Evolutionary conservation across 352 stramenopile genomes (phyloP).

Genomic region (Phytophthora pseudosyringae): DNA sequence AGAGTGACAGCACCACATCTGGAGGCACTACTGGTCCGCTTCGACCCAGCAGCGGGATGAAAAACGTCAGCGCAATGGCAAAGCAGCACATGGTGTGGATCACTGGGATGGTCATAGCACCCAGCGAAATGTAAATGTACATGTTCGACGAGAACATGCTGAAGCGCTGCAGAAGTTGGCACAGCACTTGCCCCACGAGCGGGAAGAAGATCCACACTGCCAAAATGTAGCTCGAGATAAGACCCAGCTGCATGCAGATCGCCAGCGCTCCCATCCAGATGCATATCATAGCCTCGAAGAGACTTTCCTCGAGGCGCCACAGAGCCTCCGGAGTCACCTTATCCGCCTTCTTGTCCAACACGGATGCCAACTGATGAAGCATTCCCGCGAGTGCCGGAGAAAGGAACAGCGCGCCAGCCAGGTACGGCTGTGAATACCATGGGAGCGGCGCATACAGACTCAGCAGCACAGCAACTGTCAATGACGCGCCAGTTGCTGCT

Average conservation of each 20-base stretch:
- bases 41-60: constrained; percentile 76
- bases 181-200: constrained; percentile 53
- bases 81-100: constrained; percentile 66
- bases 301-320: constrained; percentile 62
- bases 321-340: constrained; percentile 33
- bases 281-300: constrained; percentile 68
- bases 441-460: constrained; percentile 68
- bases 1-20: constrained; percentile 57
- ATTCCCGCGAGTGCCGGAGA: constrained; percentile 58
- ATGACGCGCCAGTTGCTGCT: constrained; percentile 36
- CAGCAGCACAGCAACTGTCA: constrained; percentile 58
- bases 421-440: constrained; percentile 70
- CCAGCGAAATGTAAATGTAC: constrained; percentile 63
- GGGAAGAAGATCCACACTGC: constrained; percentile 75
- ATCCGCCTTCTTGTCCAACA: constrained; percentile 38
- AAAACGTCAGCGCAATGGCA: constrained; percentile 71
- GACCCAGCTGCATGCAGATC: constrained; percentile 41
- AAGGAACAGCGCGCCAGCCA: constrained; percentile 54
- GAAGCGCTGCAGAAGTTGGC: constrained; percentile 45
- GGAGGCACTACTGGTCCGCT: constrained; percentile 59
- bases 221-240: constrained; percentile 69
- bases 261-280: constrained; percentile 50
- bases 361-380: constrained; percentile 50
- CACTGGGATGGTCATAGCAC: constrained; percentile 58
- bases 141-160: constrained; percentile 42